phyloP scores from a whole-genome alignment of 768 basidiomycete genomes.

The Piloderma croceum region DNA sequence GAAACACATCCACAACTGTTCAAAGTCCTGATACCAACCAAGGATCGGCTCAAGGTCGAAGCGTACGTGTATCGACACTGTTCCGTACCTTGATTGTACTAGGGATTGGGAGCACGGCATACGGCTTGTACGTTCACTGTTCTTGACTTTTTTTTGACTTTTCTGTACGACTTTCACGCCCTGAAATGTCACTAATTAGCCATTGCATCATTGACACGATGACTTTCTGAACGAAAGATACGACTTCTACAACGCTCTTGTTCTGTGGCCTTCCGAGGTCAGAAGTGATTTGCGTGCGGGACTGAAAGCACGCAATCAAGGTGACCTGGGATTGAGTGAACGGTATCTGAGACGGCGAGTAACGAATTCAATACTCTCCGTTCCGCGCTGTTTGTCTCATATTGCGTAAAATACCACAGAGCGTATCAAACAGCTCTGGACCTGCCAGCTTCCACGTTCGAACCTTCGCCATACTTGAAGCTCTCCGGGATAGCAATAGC shows the following conservation, averaged over 20 bases:
- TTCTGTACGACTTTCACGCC: too few species aligned
- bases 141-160: background rate
- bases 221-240: slow-evolving; percentile 30
- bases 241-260: slow-evolving; percentile 42
- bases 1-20: too few species aligned
- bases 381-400: background rate
- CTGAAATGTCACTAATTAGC: too few species aligned
- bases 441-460: too few species aligned
- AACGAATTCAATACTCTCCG: background rate
- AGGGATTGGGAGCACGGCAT: slow-evolving; percentile 36
- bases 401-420: slow-evolving; percentile 22
- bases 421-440: slow-evolving; percentile 37
- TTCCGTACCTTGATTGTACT: slow-evolving; percentile 32
- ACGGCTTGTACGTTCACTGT: slow-evolving; percentile 34
- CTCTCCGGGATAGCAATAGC: slow-evolving; percentile 43
- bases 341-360: slow-evolving; percentile 36
- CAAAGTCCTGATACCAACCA: too few species aligned
- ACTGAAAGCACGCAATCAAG: slow-evolving; percentile 42
- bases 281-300: slow-evolving; percentile 43
- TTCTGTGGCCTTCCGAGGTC: slow-evolving; percentile 41
- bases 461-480: slow-evolving; percentile 36
- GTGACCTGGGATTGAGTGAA: slow-evolving; percentile 36
- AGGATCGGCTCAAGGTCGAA: too few species aligned
- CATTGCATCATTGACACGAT: too few species aligned
- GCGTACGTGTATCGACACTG: slow-evolving; percentile 37